Conservation (phyloP, 2,329 filamentous ascomycete species). For the Coniochaeta sp. region DNA sequence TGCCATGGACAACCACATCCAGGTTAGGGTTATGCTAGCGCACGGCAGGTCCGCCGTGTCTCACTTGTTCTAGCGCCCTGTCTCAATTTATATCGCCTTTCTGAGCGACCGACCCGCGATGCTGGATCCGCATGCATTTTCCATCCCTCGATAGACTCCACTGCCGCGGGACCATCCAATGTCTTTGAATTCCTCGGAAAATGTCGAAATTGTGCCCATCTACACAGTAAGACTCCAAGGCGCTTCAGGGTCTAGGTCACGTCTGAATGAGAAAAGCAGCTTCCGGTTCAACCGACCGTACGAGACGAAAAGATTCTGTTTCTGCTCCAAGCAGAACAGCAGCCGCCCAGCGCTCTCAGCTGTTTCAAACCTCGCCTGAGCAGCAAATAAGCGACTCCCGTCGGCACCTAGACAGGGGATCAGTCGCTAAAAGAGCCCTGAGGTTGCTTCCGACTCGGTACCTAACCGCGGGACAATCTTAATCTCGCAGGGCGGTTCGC, state of each 20-base stretch:
- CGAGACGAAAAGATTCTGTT: neutral
- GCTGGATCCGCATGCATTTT: neutral
- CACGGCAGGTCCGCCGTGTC: neutral
- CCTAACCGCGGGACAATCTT: slow-evolving; percentile 3
- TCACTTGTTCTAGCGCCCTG: neutral
- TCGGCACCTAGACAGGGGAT: neutral
- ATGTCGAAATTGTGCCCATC: too few species aligned
- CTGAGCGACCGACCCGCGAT: neutral
- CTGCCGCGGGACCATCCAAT: neutral
- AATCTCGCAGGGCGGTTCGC: neutral
- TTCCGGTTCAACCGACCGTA: neutral
- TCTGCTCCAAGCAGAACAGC: too few species aligned
- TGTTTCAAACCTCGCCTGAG: neutral
- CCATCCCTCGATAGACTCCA: neutral
- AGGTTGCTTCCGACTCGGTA: neutral
- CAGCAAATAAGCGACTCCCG: neutral
- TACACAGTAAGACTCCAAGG: too few species aligned
- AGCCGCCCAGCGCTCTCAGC: neutral
- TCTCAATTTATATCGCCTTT: neutral
- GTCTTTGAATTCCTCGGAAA: neutral
- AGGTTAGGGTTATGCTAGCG: neutral
- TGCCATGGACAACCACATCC: too few species aligned
- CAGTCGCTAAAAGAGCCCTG: neutral
- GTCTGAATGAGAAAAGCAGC: neutral
- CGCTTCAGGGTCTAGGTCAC: neutral